Evolutionary conservation across 768 basidiomycete species (phyloP), one percentile per base, ranked within the genome.

Genomic region (Mycena metata): DNA sequence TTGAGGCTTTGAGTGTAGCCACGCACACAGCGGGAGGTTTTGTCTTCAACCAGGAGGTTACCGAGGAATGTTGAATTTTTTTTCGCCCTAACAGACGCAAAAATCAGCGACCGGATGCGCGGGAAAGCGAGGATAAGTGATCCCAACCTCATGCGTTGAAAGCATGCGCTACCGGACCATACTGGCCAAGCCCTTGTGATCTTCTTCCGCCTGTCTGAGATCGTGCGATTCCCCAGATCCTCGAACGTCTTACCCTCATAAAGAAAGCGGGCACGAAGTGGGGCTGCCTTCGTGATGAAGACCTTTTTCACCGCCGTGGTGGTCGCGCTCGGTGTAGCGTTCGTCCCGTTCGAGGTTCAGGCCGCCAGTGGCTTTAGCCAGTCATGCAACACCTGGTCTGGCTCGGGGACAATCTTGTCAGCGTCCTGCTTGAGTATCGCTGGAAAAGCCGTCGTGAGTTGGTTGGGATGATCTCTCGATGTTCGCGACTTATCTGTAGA

Each of bases 371-470:
- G 64, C 56, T 65, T 65, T 15, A 58, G 35, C 19, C 43, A 56
- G 19, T 42, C 56, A 15, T 65, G 64, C 19, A 49, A 56, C 7
- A 65, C 64, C 33, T 65, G 64, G 64, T 58, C 64, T 12, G 64
- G 6, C 17, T 50, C 64, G 41, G 64, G 64, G 23, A 65, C 64
- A 24, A 65, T 30, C 42, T 49, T 65, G 39, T 36, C 39, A 12
- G 64, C 64, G 64, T 58, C 64, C 41, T 65, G 64, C 57, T 42
- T 39, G 4, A 47, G 16, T 26, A 65, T 51, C 15, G 19, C 55
- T 42, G 64, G 64, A 35, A 6, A 47, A 41, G n/a, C 19, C 36
- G 35, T 65, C 16, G 64, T 65, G 35, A 50, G 63, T 35, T n/a
- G n/a, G n/a, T n/a, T n/a, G n/a, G n/a, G n/a, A n/a, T n/a, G n/a